Evolutionary conservation across 1,284 basidiomycete species (phyloP), one percentile per base, ranked within the genome.

Genomic region (Leccinum cinnamomeum): DNA sequence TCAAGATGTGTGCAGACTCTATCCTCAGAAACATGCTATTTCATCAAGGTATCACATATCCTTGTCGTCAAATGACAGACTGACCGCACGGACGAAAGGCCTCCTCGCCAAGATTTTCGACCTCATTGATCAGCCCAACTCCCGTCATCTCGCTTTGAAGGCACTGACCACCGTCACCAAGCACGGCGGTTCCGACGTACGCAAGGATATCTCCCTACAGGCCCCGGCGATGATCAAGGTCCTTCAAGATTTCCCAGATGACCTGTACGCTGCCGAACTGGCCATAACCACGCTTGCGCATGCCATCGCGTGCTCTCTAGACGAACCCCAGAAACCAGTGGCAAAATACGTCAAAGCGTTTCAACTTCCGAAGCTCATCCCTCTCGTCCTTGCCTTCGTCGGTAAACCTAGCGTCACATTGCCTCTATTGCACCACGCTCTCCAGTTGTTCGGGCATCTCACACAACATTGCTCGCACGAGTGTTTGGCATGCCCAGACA

Each of bases 1-100:
- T 84, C 3, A 84, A 83, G 69, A 84, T 88, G 83, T 86, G 78
- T 57, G 77, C 78, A 0, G 86, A 88, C 70, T 77, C 84, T 1
- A 75, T 87, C 51, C 69, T 87, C 56, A 77, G 84, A 28, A 79
- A 86, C 70, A 83, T 82, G 68, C 73, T 87, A 7, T 80, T 84
- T 65, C 76, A 79, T 48, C 78, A 78, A 78, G 84, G 85, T 84
- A 65, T 35, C 3, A 20, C 20, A 20, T 3, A 12, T 48, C 5
- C 7, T 16, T 14, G 20, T 28, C 18, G 37, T 16, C 10, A 14
- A 50, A 48, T 16, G 11, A 44, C 14, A 56, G 23, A 51, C 44
- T 53, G 14, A 61, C 54, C 20, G 20, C 20, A 20, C 20, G 20
- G 10, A 57, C 44, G 10, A 86, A 48, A 48, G 86, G 83, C 10